Evolutionary conservation across 2,329 filamentous ascomycete species (phyloP).

Genomic region (Venturia carpophila): DNA sequence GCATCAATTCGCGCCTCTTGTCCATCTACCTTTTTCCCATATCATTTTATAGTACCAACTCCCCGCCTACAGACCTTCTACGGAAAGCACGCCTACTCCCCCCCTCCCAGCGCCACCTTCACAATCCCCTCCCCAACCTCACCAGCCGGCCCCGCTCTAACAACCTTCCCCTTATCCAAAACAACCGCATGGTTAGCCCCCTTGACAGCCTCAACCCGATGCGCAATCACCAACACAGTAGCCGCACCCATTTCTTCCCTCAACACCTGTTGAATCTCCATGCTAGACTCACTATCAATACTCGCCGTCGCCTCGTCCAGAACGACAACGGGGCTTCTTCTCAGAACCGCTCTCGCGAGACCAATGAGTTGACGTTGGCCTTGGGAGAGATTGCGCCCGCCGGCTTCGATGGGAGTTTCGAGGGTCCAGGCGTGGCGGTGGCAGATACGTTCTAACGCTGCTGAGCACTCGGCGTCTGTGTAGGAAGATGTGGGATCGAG

Average conservation of each 20-base stretch:
- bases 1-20: too few species aligned
- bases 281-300: conserved; percentile 53
- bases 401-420: conserved; percentile 49
- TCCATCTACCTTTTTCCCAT: too few species aligned
- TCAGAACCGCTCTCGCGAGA: conserved; percentile 53
- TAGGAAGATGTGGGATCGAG: conserved; percentile 55
- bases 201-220: conserved; percentile 55
- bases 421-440: conserved; percentile 49
- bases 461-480: conserved; percentile 45
- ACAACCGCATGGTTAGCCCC: conserved; percentile 50
- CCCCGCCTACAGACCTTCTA: too few species aligned
- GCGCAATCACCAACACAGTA: conserved; percentile 59
- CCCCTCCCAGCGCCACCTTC: not conserved
- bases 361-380: conserved; percentile 60
- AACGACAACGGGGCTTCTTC: conserved; percentile 54
- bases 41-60: too few species aligned
- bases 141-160: conserved; percentile 25
- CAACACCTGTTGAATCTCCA: conserved; percentile 47
- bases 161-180: conserved; percentile 44
- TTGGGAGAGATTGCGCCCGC: conserved; percentile 55
- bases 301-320: conserved; percentile 46
- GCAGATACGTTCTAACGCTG: conserved; percentile 49
- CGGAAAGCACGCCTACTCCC: not conserved
- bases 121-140: conserved; percentile 23
- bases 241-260: conserved; percentile 49